Percentiles rank a stretch among this genome's conserved stretches.
Evolutionary conservation across 2,329 filamentous ascomycete species (phyloP).

Genomic region (Rutstroemia sp.): DNA sequence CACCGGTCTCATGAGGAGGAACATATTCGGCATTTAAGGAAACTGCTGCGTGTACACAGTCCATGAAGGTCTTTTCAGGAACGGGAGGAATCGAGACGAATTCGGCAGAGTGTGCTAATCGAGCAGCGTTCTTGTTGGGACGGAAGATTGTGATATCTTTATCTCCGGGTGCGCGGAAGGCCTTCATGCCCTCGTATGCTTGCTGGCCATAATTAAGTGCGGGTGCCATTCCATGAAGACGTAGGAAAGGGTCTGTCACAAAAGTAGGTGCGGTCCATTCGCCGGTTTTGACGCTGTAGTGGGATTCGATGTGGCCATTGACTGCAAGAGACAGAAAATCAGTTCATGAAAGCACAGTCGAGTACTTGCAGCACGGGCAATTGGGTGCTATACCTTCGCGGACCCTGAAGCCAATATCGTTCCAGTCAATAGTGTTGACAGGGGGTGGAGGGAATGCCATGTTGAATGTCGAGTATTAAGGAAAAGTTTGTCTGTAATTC

Average conservation of each 20-base stretch:
- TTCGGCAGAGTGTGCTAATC: slow-evolving; percentile 76
- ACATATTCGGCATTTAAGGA: slow-evolving; percentile 85
- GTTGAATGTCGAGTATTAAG: slow-evolving; percentile 9
- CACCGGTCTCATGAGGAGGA: slow-evolving; percentile 80
- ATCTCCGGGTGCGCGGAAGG: slow-evolving; percentile 71
- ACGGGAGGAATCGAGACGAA: slow-evolving; percentile 79
- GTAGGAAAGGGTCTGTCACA: slow-evolving; percentile 75
- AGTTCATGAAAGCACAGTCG: background rate
- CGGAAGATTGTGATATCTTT: slow-evolving; percentile 75
- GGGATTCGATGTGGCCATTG: slow-evolving; percentile 88
- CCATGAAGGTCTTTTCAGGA: slow-evolving; percentile 67
- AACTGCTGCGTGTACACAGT: slow-evolving; percentile 73
- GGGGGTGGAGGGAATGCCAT: slow-evolving; percentile 67
- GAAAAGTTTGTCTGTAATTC: background rate
- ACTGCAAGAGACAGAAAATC: slow-evolving; percentile 43
- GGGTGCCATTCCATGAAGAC: slow-evolving; percentile 90
- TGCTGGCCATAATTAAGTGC: slow-evolving; percentile 96
- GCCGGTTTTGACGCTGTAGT: slow-evolving; percentile 66
- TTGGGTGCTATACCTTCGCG: slow-evolving; percentile 60
- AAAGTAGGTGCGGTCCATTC: slow-evolving; percentile 75
- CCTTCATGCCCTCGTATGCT: slow-evolving; percentile 97
- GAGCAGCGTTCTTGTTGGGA: slow-evolving; percentile 72
- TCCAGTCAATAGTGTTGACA: slow-evolving; percentile 81
- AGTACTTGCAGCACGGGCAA: background rate
- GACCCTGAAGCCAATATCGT: slow-evolving; percentile 84